Base-by-base conservation (phyloP, 371 early-diverging fungal species). In the Dinochytrium kinnereticum region DNA sequence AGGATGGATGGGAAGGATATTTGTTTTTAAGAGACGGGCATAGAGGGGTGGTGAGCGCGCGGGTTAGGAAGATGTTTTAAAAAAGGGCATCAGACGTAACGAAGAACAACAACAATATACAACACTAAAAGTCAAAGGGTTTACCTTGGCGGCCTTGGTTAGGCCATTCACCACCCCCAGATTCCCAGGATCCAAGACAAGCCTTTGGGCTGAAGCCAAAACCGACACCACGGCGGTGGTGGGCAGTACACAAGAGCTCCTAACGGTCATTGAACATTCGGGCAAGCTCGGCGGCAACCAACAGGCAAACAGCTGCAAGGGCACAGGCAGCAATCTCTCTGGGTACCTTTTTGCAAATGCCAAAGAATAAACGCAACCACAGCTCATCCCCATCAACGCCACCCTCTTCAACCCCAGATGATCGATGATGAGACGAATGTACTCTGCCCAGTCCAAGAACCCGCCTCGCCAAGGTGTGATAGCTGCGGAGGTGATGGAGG, bases 311-410 rank as follows among this genome's bases (percentile, higher is more conserved):
- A 64, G 34, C 34, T 64, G 64, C 10, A 66, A 13, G 5, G 49
- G 67, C 40, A 36, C 21, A 24, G 49, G 67, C 5, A 66, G 49
- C 5, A 66, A 49, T 24, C 30, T 2, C 33, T 64, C 28, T 10
- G 64, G 64, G 36, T 64, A 24, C 37, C 34, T 30, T 37, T 10
- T 3, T 19, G 64, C 64, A 3, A 64, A 5, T 3, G 64, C 64
- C 15, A 64, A 36, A 36, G 33, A 31, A 36, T 68, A 68, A 34
- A 40, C 30, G 53, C 68, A 68, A 2, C 68, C 68, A 40, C 68
- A 68, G 28, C 30, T 30, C 51, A 68, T 49, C 28, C 68, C 68
- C 51, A 51, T 49, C 68, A 68, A 2, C 13, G 51, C 68, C 31
- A 68, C 17, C 2, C 44, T 5, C 2, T 2, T 2, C 2, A 68